Conservation (phyloP, 805 yeast species). For the Yamadazyma laniorum region DNA sequence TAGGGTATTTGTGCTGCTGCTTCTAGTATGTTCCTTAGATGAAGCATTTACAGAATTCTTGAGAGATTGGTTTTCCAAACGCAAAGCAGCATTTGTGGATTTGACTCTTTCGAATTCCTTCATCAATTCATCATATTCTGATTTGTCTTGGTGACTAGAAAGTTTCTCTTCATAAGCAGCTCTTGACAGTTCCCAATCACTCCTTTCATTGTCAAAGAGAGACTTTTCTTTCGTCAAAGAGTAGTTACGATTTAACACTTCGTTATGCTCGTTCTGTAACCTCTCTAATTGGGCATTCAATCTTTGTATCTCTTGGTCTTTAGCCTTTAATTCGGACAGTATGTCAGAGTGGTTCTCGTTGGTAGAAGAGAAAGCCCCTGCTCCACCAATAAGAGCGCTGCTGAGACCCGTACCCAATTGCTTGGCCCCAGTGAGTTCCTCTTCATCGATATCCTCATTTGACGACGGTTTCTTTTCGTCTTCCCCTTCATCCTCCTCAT, state of each 20-base stretch:
- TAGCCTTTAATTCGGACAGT: background rate
- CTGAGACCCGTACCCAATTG: conserved; percentile 6
- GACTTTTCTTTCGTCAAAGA: conserved; percentile 8
- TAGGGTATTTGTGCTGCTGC: conserved; percentile 9
- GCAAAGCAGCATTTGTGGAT: conserved; percentile 30
- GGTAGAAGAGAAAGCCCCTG: background rate
- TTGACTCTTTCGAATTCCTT: conserved; percentile 30
- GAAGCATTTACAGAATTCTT: conserved; percentile 21
- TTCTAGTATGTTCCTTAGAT: conserved; percentile 12
- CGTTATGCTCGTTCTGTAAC: conserved; percentile 8
- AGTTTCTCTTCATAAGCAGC: conserved; percentile 8
- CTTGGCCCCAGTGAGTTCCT: conserved; percentile 4
- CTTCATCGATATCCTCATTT: conserved; percentile 2
- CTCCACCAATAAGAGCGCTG: conserved; percentile 2
- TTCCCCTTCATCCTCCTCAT: conserved; percentile 49
- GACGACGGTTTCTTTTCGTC: background rate
- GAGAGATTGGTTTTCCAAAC: conserved; percentile 38
- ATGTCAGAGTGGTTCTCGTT: background rate
- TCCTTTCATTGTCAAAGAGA: conserved; percentile 5
- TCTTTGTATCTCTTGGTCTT: conserved; percentile 5
- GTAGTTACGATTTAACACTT: conserved; percentile 7
- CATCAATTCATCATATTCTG: conserved; percentile 10
- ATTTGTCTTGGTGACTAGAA: conserved; percentile 4
- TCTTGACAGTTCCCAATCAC: conserved; percentile 7
- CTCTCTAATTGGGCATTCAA: conserved; percentile 8